Evolutionary conservation across 768 basidiomycete genomes (phyloP).

Genomic region (Gelatoporia subvermispora): DNA sequence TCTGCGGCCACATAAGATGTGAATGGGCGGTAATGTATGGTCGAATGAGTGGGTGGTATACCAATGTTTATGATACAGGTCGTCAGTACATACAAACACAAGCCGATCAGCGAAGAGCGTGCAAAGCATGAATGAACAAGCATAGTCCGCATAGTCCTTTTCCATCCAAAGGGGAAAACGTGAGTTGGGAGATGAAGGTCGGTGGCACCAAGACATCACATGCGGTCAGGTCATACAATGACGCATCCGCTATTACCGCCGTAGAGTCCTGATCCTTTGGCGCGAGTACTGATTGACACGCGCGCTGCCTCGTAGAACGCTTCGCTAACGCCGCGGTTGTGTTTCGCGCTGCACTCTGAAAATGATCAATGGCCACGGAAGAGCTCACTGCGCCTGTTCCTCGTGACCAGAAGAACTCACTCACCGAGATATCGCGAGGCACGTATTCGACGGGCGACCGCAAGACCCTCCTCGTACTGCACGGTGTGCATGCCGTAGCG

Average conservation of each 20-base stretch:
- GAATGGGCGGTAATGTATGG: too few species aligned
- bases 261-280: constrained; percentile 54
- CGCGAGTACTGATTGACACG: constrained; percentile 70
- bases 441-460: constrained; percentile 85
- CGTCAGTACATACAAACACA: too few species aligned
- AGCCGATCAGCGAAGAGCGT: too few species aligned
- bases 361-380: not conserved
- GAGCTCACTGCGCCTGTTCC: not conserved
- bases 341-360: constrained; percentile 94
- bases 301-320: constrained; percentile 91
- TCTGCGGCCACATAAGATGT: too few species aligned
- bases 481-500: constrained; percentile 69
- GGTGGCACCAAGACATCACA: too few species aligned
- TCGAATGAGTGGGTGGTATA: too few species aligned
- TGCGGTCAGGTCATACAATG: constrained; percentile 46
- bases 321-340: constrained; percentile 90
- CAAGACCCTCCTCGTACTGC: constrained; percentile 89
- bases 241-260: constrained; percentile 39
- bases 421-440: constrained; percentile 88
- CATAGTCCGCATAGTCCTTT: too few species aligned
- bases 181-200: too few species aligned
- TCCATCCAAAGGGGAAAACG: too few species aligned
- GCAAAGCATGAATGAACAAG: too few species aligned
- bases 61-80: too few species aligned
- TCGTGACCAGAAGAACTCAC: constrained; percentile 12